Evolutionary conservation across 1,284 basidiomycete genomes (phyloP).

Genomic region (Sporisorium graminicola): DNA sequence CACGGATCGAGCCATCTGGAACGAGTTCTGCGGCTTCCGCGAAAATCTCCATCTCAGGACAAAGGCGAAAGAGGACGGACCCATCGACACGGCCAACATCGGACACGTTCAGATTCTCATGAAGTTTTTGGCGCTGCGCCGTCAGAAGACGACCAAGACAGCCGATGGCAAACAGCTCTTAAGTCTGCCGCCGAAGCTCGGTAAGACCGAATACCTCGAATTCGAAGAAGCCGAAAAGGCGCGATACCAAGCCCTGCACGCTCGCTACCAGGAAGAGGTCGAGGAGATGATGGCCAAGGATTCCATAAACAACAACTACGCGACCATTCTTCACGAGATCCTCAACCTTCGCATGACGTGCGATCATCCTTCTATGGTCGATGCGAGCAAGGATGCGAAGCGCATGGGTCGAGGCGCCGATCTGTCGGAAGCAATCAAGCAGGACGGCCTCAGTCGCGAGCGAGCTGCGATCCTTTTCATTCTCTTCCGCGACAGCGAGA

Average conservation of each 20-base stretch:
- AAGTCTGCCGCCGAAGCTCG: slow-evolving; percentile 82
- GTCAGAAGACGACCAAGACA: slow-evolving; percentile 90
- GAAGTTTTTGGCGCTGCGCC: slow-evolving; percentile 93
- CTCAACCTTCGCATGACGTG: slow-evolving; percentile 88
- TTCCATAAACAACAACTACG: slow-evolving; percentile 93
- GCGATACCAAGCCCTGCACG: slow-evolving; percentile 89
- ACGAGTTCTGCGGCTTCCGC: slow-evolving; percentile 88
- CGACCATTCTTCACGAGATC: slow-evolving; percentile 91
- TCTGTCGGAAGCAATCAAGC: slow-evolving; percentile 74
- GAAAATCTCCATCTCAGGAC: slow-evolving; percentile 75
- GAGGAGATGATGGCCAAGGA: slow-evolving; percentile 87
- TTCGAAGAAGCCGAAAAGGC: slow-evolving; percentile 85
- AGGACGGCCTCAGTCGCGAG: slow-evolving; percentile 82
- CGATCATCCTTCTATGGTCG: slow-evolving; percentile 92
- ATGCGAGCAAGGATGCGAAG: slow-evolving; percentile 71
- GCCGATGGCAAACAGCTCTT: slow-evolving; percentile 87
- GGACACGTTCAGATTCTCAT: slow-evolving; percentile 96
- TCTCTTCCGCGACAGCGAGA: slow-evolving; percentile 84
- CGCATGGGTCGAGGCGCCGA: slow-evolving; percentile 76
- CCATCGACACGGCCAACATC: slow-evolving; percentile 83
- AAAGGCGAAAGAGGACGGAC: slow-evolving; percentile 48
- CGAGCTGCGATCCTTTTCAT: slow-evolving; percentile 84
- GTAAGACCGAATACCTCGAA: slow-evolving; percentile 85
- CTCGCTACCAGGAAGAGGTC: slow-evolving; percentile 89
- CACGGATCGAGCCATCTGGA: slow-evolving; percentile 93